Evolutionary conservation across 2,329 filamentous ascomycete species (phyloP), one percentile per base, ranked within the genome.

Genomic region (Talaromyces sp.): DNA sequence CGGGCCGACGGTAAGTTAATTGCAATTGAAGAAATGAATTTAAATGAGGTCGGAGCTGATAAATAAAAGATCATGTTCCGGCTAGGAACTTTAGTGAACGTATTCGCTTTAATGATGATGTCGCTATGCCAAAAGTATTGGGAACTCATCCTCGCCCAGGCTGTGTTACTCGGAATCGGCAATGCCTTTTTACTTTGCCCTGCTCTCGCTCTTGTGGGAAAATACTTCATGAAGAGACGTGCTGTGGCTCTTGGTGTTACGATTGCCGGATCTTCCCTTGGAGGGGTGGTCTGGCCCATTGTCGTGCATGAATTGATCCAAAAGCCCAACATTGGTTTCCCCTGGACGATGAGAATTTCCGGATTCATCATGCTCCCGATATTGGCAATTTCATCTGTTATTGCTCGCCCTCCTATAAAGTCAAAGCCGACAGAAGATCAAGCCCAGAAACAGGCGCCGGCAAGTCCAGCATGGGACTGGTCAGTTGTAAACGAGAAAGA

Each of bases 321-420:
- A 8, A 67, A 65, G 1, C 61, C 62, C 9, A 61, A 50, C 0
- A 52, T 74, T 2, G 65, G 70, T 0, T 75, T 70, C 62, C 68
- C 61, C 43, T 78, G 70, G 77, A 78, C 65, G 26, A 76, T 71
- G 66, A 69, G 75, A 4, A 73, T 70, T 10, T 67, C 75, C 3
- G 77, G 71, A 0, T 79, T 79, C 38, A 72, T 72, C 19, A 77
- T 78, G 73, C 62, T 77, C 2, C 74, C 75, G 3, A 64, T 75
- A 3, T 64, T 78, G 5, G 56, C 52, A 0, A 61, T 77, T 29
- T 63, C 72, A 2, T 74, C 70, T 53, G 7, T 68, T 10, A 54
- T 63, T 50, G 58, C 68, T 60, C 59, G 62, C 1, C 59, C 59
- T 38, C 55, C 56, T 5, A 3, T 55, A 5, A 17, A 54, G 1